Evolutionary conservation across 345 rosid genomes (phyloP).

Genomic region (Aurinia saxatilis): DNA sequence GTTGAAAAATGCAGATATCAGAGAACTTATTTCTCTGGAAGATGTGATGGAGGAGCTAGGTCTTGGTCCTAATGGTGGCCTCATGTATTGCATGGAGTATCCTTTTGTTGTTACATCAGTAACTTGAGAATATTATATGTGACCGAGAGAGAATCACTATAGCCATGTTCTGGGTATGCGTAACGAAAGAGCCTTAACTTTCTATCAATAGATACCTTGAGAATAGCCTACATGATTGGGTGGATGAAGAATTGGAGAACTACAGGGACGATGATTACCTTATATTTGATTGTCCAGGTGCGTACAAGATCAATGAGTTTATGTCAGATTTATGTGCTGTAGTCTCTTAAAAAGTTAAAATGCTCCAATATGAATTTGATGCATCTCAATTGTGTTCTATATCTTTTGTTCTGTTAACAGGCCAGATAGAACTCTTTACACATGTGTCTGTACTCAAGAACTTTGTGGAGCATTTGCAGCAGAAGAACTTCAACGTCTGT

Average conservation of each 20-base stretch:
- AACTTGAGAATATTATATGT: neutral
- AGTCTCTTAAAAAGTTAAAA: neutral
- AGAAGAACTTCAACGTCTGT: constrained; percentile 75
- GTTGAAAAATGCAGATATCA: constrained; percentile 50
- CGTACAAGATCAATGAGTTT: constrained; percentile 1
- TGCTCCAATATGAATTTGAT: neutral
- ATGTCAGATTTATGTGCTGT: neutral
- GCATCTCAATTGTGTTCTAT: neutral
- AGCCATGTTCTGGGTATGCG: neutral
- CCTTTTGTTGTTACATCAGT: constrained; percentile 27
- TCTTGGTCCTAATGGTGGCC: constrained; percentile 89
- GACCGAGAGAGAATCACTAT: neutral
- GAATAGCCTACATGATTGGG: constrained; percentile 76
- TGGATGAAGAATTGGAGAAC: constrained; percentile 80
- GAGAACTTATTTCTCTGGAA: constrained; percentile 82
- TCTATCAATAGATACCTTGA: constrained; percentile 55
- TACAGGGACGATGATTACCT: constrained; percentile 84
- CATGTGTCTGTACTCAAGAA: constrained; percentile 84
- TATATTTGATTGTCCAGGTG: constrained; percentile 94
- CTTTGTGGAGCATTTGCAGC: constrained; percentile 85
- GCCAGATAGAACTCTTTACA: constrained; percentile 86
- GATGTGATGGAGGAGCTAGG: constrained; percentile 91
- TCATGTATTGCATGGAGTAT: constrained; percentile 96
- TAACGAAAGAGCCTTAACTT: constrained; percentile 38
- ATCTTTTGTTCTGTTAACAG: constrained; percentile 27